A percentile compares a stretch with the other conserved stretches of the same genome.
Conservation (phyloP, 768 basidiomycete genomes). For the Infundibulicybe gibba region DNA sequence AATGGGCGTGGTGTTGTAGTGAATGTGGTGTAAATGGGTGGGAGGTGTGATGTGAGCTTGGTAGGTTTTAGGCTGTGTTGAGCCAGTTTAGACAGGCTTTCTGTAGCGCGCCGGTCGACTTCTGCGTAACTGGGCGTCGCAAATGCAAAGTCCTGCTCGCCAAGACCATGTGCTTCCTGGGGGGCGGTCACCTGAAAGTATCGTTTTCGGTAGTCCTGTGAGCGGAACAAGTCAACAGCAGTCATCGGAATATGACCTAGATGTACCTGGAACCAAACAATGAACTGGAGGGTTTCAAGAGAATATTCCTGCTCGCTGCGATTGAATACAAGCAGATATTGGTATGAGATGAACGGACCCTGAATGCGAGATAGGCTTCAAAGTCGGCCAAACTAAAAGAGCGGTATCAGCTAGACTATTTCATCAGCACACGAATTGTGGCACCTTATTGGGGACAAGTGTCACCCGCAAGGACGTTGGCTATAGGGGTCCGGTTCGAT, state of each 20-base stretch:
- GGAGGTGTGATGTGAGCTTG: slow-evolving; percentile 1
- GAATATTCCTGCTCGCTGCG: slow-evolving; percentile 19
- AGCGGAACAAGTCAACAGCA: background rate
- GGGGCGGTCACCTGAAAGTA: slow-evolving; percentile 22
- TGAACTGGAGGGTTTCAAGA: slow-evolving; percentile 29
- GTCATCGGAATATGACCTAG: slow-evolving; percentile 1
- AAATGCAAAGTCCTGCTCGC: slow-evolving; percentile 17
- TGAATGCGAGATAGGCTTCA: slow-evolving; percentile 19
- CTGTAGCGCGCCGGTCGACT: slow-evolving; percentile 7
- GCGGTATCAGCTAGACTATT: background rate
- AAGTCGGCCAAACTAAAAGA: slow-evolving; percentile 24
- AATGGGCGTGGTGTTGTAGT: slow-evolving; percentile 11
- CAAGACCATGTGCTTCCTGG: slow-evolving; percentile 12
- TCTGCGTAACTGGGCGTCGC: slow-evolving; percentile 2
- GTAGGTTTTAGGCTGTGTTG: slow-evolving; percentile 14
- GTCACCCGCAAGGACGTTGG: slow-evolving; percentile 31
- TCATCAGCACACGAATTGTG: slow-evolving; percentile 1
- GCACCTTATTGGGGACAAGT: slow-evolving; percentile 36
- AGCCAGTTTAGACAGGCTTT: slow-evolving; percentile 10
- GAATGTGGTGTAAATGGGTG: slow-evolving; percentile 8
- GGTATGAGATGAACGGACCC: slow-evolving; percentile 13
- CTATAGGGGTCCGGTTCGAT: slow-evolving; percentile 5
- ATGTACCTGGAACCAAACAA: slow-evolving; percentile 29
- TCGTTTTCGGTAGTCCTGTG: slow-evolving; percentile 31
- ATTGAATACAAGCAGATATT: slow-evolving; percentile 10